Evolutionary conservation across 257 asterid genomes (phyloP).

Genomic region (Marsdenia floribunda): DNA sequence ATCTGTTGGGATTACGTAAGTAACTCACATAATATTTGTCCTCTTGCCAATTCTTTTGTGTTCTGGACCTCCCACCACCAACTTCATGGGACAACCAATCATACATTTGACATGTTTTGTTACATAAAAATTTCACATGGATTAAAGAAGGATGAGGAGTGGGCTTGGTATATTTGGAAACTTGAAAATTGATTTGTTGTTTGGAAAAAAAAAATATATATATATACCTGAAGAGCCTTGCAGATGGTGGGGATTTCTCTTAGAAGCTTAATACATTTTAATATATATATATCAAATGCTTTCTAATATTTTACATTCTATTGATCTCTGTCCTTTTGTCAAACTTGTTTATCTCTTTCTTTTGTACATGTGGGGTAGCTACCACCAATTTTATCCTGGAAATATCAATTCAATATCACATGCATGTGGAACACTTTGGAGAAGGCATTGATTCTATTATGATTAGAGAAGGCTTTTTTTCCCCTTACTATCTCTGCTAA

Average conservation of each 20-base stretch:
- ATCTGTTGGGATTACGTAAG: not conserved
- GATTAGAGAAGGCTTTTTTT: not conserved
- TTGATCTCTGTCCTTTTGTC: not conserved
- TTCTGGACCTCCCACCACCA: not conserved
- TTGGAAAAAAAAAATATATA: too few relatives aligned
- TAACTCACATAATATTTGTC: not conserved
- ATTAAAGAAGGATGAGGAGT: too few relatives aligned
- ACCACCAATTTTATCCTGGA: not conserved
- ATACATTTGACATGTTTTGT: not conserved
- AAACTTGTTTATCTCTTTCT: not conserved
- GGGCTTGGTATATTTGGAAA: too few relatives aligned
- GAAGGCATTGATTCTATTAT: not conserved
- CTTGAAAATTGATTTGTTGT: too few relatives aligned
- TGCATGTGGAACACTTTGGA: not conserved
- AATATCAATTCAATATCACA: not conserved
- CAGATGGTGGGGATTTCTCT: too few relatives aligned
- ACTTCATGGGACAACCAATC: not conserved
- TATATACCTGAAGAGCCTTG: too few relatives aligned
- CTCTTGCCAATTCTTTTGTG: not conserved
- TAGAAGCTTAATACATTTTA: too few relatives aligned
- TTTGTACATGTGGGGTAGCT: not conserved
- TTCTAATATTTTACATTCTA: too few relatives aligned
- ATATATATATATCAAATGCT: too few relatives aligned
- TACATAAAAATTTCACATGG: not conserved
- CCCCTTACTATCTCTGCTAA: slow-evolving; percentile 13